Percentiles rank a stretch among this genome's conserved stretches.
phyloP scores from a whole-genome alignment of 2,329 filamentous ascomycete species.

The Colletotrichum chrysophilum region DNA sequence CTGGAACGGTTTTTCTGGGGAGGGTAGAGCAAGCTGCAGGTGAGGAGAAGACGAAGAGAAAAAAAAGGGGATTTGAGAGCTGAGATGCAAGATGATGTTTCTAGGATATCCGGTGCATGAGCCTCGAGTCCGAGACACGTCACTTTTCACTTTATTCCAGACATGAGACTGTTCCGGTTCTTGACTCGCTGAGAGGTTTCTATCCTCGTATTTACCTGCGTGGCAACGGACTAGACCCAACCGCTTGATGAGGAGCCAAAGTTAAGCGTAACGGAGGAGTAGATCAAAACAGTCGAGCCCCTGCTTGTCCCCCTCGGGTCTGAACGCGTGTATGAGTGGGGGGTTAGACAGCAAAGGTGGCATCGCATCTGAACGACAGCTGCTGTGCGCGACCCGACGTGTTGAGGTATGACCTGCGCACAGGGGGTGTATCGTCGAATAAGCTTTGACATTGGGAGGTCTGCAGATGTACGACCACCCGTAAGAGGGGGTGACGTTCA shows the following conservation, averaged over 20 bases:
- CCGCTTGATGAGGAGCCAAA: neutral
- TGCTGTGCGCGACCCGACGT: neutral
- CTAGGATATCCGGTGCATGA: neutral
- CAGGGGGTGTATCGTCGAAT: neutral
- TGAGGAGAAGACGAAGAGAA: neutral
- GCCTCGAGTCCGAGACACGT: neutral
- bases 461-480: neutral
- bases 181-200: neutral
- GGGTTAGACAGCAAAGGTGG: neutral
- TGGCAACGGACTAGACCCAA: neutral
- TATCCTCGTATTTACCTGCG: neutral
- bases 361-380: neutral
- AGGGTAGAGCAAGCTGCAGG: neutral
- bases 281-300: neutral
- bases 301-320: neutral
- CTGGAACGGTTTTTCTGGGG: neutral
- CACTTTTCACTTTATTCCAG: neutral
- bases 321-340: neutral
- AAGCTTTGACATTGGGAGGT: neutral
- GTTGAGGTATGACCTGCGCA: neutral
- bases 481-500: neutral
- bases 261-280: neutral
- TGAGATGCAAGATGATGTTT: neutral
- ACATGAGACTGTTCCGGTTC: neutral
- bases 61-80: neutral